Evolutionary conservation across 164 flowering plant genomes (phyloP).

Genomic region (Sedum album): DNA sequence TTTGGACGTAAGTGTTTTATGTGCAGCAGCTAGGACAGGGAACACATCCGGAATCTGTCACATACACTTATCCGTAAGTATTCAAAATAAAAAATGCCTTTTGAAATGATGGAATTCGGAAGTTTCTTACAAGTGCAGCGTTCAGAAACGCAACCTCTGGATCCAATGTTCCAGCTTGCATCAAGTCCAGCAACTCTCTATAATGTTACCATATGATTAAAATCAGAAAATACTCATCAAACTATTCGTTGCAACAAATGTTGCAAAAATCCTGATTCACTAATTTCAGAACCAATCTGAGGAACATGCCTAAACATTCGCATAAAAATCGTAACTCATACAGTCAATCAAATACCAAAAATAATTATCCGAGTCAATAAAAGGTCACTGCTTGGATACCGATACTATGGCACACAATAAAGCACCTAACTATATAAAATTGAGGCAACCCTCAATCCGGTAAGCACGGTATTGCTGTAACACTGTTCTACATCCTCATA

Average conservation of each 20-base stretch:
- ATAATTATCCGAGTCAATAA: no score
- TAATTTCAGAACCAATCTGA: neutral
- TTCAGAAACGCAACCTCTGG: constrained; percentile 84
- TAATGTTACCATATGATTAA: constrained; percentile 3
- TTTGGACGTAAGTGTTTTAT: constrained; percentile 74
- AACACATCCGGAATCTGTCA: constrained; percentile 80
- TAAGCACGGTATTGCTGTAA: no score
- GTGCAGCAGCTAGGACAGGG: constrained; percentile 90
- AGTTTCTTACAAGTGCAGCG: constrained; percentile 61
- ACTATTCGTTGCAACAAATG: neutral
- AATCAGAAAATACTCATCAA: neutral
- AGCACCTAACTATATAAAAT: no score
- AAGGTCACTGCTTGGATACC: no score
- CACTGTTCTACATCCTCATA: no score
- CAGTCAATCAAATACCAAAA: neutral
- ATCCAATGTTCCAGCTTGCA: constrained; percentile 74
- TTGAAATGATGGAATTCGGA: neutral
- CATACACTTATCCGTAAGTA: neutral
- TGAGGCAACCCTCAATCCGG: no score
- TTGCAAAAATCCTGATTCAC: neutral
- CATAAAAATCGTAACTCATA: neutral
- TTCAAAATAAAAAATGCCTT: constrained; percentile 7
- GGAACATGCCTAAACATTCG: neutral
- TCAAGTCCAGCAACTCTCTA: constrained; percentile 71
- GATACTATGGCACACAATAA: no score